Base-by-base conservation (phyloP, 495 filamentous ascomycete species). In the Talaromyces wortmannii region DNA sequence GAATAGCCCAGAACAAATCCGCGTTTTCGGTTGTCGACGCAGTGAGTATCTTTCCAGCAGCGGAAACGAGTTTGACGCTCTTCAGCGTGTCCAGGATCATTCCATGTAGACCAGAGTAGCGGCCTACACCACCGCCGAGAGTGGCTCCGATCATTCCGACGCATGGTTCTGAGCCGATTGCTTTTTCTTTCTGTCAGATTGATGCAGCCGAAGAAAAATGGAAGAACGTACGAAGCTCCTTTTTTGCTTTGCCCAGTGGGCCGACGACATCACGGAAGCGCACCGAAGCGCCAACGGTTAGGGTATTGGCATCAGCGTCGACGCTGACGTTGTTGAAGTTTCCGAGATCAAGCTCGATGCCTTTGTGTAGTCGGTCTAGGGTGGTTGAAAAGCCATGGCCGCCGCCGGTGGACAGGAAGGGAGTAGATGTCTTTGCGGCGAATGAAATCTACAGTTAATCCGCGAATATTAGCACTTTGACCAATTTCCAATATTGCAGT, bases 21-120 rank as follows among this genome's bases (percentile, higher is more conserved):
- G 66, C 13, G 53, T 80, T 66, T 43, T 63, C 31, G 2, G 8
- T 59, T 0, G 69, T 16, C 7, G 44, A 46, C n/a, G 16, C 13
- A 2, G 7, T 46, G 10, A 46, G 44, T 2, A 46, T 7, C 1
- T 61, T 56, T 8, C 72, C 73, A 4, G 54, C 31, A 8, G 65
- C 67, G 0, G 64, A 65, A 15, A 76, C 61, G 3, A 77, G 46
- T 8, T 61, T 56, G 4, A 64, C 63, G 11, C 59, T 57, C 30
- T 71, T n/a, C 2, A 74, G 61, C 15, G 59, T 63, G 55, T 78
- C 74, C 31, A 62, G 50, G 13, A 68, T 63, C 52, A 74, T 55
- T 30, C 74, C 72, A 23, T 70, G 59, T 1, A 60, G 40, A 15
- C 71, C 70, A n/a, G 67, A 51, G 6, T 64, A 50, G 1, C 61